These are phyloP conservation scores for Macrocybe gigantea DNA, from an alignment of 768 basidiomycete species.

Conservation along the genomic window DNA sequence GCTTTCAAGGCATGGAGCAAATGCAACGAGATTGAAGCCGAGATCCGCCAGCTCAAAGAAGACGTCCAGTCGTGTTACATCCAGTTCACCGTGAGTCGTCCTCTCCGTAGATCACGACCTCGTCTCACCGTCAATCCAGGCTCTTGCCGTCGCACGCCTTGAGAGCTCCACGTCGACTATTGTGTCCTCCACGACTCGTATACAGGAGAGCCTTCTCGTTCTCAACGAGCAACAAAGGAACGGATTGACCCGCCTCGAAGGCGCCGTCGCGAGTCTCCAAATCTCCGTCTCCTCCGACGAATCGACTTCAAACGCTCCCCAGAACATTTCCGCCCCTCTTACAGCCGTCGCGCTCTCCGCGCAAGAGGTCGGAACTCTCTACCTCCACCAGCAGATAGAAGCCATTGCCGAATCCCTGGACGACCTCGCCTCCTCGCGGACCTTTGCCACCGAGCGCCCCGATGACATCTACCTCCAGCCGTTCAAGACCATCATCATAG, in stretches of 20 bases:
- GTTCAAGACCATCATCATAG: constrained; percentile 5
- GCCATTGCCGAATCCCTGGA: constrained; percentile 6
- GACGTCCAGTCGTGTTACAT: constrained; percentile 8
- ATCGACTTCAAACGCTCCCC: too few species aligned
- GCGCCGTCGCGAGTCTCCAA: constrained; percentile 5
- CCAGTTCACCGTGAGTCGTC: constrained; percentile 7
- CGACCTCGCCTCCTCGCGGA: constrained; percentile 2
- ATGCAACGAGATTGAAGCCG: constrained; percentile 1
- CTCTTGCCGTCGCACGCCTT: constrained; percentile 9
- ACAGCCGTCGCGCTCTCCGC: constrained; percentile 2
- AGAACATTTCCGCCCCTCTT: not conserved
- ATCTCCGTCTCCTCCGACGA: not conserved
- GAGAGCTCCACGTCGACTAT: constrained; percentile 6
- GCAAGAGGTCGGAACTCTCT: constrained; percentile 4
- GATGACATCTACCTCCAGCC: constrained; percentile 5
- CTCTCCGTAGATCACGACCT: not conserved
- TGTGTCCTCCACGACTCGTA: not conserved
- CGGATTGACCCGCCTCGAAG: constrained; percentile 6
- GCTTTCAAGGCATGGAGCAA: not conserved
- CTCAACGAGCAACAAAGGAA: constrained; percentile 4
- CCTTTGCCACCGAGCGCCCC: constrained; percentile 5
- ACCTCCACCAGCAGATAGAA: constrained; percentile 10
- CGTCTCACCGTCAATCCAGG: not conserved
- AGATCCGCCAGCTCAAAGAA: constrained; percentile 7
- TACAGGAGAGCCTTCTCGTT: not conserved